Percentiles rank a stretch among this genome's conserved stretches.
These are phyloP conservation scores for Mucor irregularis DNA, from an alignment of 371 early-diverging fungal genomes.

Conservation along the genomic window DNA sequence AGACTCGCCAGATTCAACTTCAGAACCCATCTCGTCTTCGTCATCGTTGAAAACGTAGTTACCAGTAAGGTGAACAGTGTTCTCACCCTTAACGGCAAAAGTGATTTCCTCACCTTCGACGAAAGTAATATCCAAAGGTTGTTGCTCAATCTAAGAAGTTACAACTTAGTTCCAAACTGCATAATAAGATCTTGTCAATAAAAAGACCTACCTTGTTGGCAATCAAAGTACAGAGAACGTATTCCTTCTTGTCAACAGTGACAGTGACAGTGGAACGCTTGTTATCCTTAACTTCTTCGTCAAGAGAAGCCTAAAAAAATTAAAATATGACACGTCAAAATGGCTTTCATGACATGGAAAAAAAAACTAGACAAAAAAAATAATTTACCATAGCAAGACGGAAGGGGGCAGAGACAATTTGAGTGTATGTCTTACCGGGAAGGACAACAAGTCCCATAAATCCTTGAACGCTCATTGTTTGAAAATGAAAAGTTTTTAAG, in stretches of 20 bases:
- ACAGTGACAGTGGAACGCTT: constrained; percentile 67
- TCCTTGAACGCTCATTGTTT: constrained; percentile 38
- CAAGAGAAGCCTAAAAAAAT: constrained; percentile 72
- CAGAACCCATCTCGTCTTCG: constrained; percentile 33
- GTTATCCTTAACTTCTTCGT: constrained; percentile 49
- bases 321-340: neutral
- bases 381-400: constrained; percentile 68
- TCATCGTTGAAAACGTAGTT: constrained; percentile 64
- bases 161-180: neutral
- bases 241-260: constrained; percentile 70
- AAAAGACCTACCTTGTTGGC: constrained; percentile 69
- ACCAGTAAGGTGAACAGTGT: constrained; percentile 72
- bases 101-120: constrained; percentile 82
- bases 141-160: constrained; percentile 59
- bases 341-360: neutral
- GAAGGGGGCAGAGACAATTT: constrained; percentile 75
- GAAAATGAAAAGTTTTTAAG: neutral
- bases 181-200: neutral
- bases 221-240: constrained; percentile 77
- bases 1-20: constrained; percentile 32
- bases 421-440: constrained; percentile 72
- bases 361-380: constrained; percentile 18
- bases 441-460: constrained; percentile 62
- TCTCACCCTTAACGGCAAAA: constrained; percentile 62
- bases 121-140: constrained; percentile 71